Evolutionary conservation across 345 rosid species (phyloP).

Genomic region (Dovyalis caffra): DNA sequence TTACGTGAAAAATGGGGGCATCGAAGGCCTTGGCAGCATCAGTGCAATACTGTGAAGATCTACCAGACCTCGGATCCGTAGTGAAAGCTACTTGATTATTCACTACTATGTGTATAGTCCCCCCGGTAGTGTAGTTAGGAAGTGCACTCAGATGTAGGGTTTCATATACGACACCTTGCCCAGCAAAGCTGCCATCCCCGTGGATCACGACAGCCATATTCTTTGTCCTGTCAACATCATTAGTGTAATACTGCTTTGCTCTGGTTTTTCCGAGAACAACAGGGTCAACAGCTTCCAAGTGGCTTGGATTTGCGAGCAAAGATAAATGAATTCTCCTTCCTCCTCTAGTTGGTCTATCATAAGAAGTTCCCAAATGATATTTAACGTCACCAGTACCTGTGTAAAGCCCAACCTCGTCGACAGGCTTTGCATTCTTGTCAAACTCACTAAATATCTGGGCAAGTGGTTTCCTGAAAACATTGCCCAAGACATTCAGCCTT

Average conservation of each 20-base stretch:
- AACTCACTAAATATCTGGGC: constrained; percentile 80
- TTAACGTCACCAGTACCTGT: constrained; percentile 84
- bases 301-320: constrained; percentile 84
- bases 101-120: background rate
- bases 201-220: constrained; percentile 74
- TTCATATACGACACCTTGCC: constrained; percentile 83
- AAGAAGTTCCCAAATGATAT: constrained; percentile 79
- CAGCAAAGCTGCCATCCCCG: constrained; percentile 93
- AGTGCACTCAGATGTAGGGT: constrained; percentile 85
- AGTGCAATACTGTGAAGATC: constrained; percentile 59
- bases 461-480: constrained; percentile 72
- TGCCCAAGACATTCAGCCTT: constrained; percentile 69
- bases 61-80: constrained; percentile 68
- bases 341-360: no score
- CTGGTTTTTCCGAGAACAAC: constrained; percentile 80
- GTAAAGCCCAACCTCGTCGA: constrained; percentile 74
- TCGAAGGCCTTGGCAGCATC: constrained; percentile 80
- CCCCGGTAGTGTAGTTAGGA: constrained; percentile 46
- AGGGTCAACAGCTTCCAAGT: constrained; percentile 83
- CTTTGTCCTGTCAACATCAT: constrained; percentile 56
- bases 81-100: constrained; percentile 36
- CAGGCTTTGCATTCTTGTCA: constrained; percentile 70
- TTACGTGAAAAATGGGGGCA: constrained; percentile 79
- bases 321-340: no score
- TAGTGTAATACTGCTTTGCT: constrained; percentile 72